These are phyloP conservation scores for Paecilomyces fulvus DNA, from an alignment of 2,329 filamentous ascomycete species.

Conservation along the genomic window DNA sequence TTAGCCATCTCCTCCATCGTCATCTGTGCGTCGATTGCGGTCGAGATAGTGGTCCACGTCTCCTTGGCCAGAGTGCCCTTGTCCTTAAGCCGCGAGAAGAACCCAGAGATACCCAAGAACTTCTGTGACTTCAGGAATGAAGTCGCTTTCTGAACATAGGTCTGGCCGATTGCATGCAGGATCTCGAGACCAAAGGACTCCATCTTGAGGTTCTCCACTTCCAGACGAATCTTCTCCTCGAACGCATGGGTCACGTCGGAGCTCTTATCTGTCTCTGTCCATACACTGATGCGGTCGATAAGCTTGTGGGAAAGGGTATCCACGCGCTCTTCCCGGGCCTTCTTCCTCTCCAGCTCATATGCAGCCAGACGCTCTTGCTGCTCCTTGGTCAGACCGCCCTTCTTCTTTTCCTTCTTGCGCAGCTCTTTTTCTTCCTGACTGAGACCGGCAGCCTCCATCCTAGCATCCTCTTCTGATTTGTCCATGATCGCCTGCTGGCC, in stretches of 20 bases:
- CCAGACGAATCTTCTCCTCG: conserved; percentile 85
- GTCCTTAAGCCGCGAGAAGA: conserved; percentile 89
- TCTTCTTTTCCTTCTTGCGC: conserved; percentile 80
- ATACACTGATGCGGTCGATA: conserved; percentile 79
- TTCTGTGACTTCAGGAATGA: conserved; percentile 91
- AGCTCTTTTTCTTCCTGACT: conserved; percentile 67
- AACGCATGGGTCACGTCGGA: conserved; percentile 78
- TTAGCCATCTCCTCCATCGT: conserved; percentile 99
- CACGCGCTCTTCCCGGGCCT: conserved; percentile 81
- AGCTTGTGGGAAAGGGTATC: conserved; percentile 77
- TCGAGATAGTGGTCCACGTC: conserved; percentile 95
- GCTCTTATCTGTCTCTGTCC: conserved; percentile 94
- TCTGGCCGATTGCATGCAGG: conserved; percentile 84
- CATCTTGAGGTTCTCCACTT: conserved; percentile 98
- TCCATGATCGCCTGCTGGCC: conserved; percentile 83
- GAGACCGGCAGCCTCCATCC: conserved; percentile 55
- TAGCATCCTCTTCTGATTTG: conserved; percentile 68
- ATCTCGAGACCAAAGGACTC: conserved; percentile 97
- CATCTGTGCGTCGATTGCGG: conserved; percentile 92
- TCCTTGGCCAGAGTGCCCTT: conserved; percentile 97
- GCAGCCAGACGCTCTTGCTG: conserved; percentile 86
- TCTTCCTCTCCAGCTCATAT: conserved; percentile 76
- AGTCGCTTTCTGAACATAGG: conserved; percentile 80
- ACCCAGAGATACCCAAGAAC: conserved; percentile 89
- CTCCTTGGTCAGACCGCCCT: conserved; percentile 76